Conservation (phyloP, 2,329 filamentous ascomycete species). For the Tolypocladium guangdongense region DNA sequence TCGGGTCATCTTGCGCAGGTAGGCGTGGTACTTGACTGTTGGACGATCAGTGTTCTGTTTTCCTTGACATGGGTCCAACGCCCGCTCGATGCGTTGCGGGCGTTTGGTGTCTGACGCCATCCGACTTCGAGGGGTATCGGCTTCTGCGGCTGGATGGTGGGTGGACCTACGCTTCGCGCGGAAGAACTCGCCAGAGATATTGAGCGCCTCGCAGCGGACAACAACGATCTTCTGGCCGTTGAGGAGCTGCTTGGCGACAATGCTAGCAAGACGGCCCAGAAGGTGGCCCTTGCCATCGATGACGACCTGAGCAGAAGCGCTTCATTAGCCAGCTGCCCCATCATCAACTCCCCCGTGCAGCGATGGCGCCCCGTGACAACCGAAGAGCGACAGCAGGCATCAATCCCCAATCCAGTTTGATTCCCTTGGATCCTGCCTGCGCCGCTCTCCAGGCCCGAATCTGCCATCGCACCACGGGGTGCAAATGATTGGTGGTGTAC, state of each 20-base stretch:
- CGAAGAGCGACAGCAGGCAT: background rate
- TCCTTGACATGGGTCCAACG: slow-evolving; percentile 1
- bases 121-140: background rate
- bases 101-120: background rate
- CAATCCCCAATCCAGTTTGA: background rate
- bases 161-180: slow-evolving; percentile 91
- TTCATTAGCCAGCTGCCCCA: background rate
- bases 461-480: slow-evolving; percentile 3
- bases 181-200: slow-evolving; percentile 99
- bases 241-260: slow-evolving; percentile 97
- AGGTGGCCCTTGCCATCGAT: slow-evolving; percentile 99
- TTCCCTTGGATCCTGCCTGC: slow-evolving; percentile 1
- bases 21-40: slow-evolving; percentile 99
- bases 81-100: background rate
- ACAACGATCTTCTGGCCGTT: slow-evolving; percentile 99
- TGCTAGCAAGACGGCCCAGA: slow-evolving; percentile 95
- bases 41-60: slow-evolving; percentile 32
- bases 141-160: slow-evolving; percentile 5
- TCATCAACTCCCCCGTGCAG: background rate
- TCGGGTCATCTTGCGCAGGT: slow-evolving; percentile 99
- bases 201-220: slow-evolving; percentile 96
- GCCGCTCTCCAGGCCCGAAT: slow-evolving; percentile 1
- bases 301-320: slow-evolving; percentile 57
- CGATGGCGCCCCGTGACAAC: background rate
- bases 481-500: slow-evolving; percentile 23